Conservation (phyloP, 2,329 filamentous ascomycete species). For the Colletotrichum limetticola region DNA sequence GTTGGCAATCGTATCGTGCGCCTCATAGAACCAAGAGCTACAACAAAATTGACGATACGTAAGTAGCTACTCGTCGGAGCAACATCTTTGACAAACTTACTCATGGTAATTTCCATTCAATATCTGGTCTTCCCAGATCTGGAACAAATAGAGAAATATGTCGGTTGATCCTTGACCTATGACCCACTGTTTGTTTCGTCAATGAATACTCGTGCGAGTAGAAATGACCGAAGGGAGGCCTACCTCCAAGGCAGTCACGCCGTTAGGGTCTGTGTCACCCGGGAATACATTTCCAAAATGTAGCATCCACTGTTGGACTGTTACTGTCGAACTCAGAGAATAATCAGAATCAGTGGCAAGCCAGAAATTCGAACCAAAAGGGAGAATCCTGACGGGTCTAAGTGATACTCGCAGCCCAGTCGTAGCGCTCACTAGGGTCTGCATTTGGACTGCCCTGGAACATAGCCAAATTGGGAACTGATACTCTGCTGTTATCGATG, state of each 20-base stretch:
- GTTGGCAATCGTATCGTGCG: neutral
- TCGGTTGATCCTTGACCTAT: neutral
- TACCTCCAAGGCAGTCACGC: neutral
- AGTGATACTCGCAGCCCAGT: neutral
- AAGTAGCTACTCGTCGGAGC: neutral
- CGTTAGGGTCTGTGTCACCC: rapidly evolving
- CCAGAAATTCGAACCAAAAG: rapidly evolving
- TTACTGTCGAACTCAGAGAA: rapidly evolving
- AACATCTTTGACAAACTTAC: neutral
- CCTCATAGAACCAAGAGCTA: neutral
- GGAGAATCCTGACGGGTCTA: neutral
- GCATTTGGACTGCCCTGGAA: neutral
- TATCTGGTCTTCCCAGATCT: neutral
- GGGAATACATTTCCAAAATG: rapidly evolving
- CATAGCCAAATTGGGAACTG: conserved; percentile 2
- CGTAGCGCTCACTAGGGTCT: neutral
- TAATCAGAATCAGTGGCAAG: rapidly evolving
- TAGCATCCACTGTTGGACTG: neutral
- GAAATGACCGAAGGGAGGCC: neutral
- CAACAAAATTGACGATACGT: too few relatives aligned
- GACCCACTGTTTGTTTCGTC: neutral
- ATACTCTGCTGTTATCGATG: neutral
- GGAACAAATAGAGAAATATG: rapidly evolving
- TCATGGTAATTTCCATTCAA: rapidly evolving
- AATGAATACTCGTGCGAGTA: neutral